Conservation (phyloP, 2,329 filamentous ascomycete genomes). For the Septoria linicola region DNA sequence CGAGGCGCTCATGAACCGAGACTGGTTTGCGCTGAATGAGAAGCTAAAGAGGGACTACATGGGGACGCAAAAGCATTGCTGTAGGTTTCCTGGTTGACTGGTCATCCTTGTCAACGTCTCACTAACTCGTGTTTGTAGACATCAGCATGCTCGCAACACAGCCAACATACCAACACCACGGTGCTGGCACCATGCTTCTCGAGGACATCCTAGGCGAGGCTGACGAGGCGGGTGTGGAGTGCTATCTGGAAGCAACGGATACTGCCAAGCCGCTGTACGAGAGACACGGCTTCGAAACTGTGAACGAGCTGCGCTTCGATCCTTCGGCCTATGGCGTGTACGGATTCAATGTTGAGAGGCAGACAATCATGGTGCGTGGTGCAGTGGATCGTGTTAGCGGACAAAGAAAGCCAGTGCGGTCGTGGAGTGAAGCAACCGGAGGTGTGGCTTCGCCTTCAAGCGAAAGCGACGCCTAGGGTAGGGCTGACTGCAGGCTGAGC, state of each 20-base stretch:
- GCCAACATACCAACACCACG: conserved; percentile 44
- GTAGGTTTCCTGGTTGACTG: conserved; percentile 29
- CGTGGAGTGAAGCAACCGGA: conserved; percentile 22
- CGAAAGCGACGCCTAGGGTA: conserved; percentile 1
- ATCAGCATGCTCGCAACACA: conserved; percentile 42
- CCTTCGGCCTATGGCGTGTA: conserved; percentile 31
- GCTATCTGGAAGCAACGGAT: conserved; percentile 45
- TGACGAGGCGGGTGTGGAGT: conserved; percentile 41
- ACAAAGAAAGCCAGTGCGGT: conserved; percentile 23
- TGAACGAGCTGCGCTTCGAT: conserved; percentile 36
- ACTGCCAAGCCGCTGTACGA: conserved; percentile 37
- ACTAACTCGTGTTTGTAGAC: conserved; percentile 24
- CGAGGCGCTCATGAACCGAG: conserved; percentile 36
- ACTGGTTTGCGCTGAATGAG: conserved; percentile 39
- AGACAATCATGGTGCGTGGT: conserved; percentile 38
- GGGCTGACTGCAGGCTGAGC: not conserved
- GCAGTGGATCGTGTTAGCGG: conserved; percentile 21
- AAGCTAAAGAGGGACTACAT: conserved; percentile 32
- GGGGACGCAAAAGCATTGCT: conserved; percentile 32
- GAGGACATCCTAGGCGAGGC: conserved; percentile 44
- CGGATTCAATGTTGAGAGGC: conserved; percentile 32
- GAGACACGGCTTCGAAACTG: conserved; percentile 35
- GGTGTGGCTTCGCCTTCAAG: conserved; percentile 10
- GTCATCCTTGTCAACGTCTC: not conserved
- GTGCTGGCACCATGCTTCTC: conserved; percentile 44